Evolutionary conservation across 345 rosid species (phyloP).

Genomic region (Carallia pectinifolia): DNA sequence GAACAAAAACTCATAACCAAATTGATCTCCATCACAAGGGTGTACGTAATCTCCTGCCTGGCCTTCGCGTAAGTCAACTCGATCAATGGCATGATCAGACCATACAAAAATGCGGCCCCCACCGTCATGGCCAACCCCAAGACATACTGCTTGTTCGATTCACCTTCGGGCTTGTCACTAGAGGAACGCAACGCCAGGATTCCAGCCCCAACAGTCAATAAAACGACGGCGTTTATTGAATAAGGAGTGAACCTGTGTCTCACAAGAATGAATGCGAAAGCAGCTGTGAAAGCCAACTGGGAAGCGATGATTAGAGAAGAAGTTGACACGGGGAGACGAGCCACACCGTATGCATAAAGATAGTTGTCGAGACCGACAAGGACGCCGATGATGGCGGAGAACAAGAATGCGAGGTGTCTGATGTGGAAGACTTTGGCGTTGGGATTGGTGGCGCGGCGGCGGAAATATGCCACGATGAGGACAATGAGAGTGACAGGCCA

Average conservation of each 20-base stretch:
- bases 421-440: conserved; percentile 37
- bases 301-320: conserved; percentile 62
- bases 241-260: conserved; percentile 60
- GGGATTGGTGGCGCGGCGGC: conserved; percentile 31
- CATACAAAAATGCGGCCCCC: conserved; percentile 57
- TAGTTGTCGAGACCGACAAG: conserved; percentile 65
- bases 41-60: conserved; percentile 51
- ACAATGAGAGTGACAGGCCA: conserved; percentile 58
- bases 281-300: conserved; percentile 70
- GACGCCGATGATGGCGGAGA: conserved; percentile 44
- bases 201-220: conserved; percentile 62
- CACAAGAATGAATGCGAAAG: conserved; percentile 65
- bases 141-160: conserved; percentile 41
- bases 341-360: conserved; percentile 62
- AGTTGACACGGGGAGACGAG: conserved; percentile 70
- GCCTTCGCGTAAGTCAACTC: conserved; percentile 61
- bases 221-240: conserved; percentile 56
- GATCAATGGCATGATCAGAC: conserved; percentile 62
- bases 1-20: conserved; percentile 60
- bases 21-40: conserved; percentile 74
- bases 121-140: conserved; percentile 61
- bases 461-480: conserved; percentile 33
- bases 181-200: conserved; percentile 54
- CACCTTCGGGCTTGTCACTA: conserved; percentile 49
- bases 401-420: conserved; percentile 33